Base-by-base conservation (phyloP, 2,329 filamentous ascomycete genomes). In the Diaporthe helianthi region DNA sequence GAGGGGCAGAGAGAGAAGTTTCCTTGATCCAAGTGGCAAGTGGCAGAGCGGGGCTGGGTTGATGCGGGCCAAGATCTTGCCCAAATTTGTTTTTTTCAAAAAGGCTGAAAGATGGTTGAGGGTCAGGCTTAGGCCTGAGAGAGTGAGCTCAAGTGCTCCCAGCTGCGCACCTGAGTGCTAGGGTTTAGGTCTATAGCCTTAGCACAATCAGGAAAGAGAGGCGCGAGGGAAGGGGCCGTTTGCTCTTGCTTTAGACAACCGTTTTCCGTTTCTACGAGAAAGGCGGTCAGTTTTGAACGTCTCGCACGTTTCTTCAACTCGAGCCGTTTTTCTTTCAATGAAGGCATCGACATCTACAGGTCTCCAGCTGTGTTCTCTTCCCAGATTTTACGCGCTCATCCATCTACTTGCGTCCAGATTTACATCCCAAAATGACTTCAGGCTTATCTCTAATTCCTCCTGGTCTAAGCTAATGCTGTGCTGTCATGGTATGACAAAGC, bases 51-150 rank as follows among this genome's bases (percentile, higher is more conserved):
- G 12, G 12, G n/a, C 6, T 5, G 36, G 36, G 36, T 17, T 15
- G 4, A 38, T 1, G 5, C 6, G 4, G 1, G 12, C 12, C 2
- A 17, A 38, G 3, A 0, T 38, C 13, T 38, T 13, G 1, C 13
- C 36, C n/a, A n/a, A n/a, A n/a, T n/a, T n/a, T n/a, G n/a, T n/a
- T 33, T 33, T 7, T 7, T 33, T 8, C 33, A 33, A 33, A 33
- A 33, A 33, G 12, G 7, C 33, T 33, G 36, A 38, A 17, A 38
- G 15, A 13, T 19, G 6, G 19, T 51, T 22, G 7, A 51, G 47
- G 47, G 22, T 26, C 47, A 51, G 24, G 47, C 24, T 29, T 1
- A 38, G 36, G 10, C 12, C 2, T 13, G 36, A 13, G 36, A 3
- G 36, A 38, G 36, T 38, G 47, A 51, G 24, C 13, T 51, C 33